Percentiles rank a stretch among this genome's conserved stretches.
phyloP scores from a whole-genome alignment of 75 land plant species.

The Pseudotsuga menziesii region DNA sequence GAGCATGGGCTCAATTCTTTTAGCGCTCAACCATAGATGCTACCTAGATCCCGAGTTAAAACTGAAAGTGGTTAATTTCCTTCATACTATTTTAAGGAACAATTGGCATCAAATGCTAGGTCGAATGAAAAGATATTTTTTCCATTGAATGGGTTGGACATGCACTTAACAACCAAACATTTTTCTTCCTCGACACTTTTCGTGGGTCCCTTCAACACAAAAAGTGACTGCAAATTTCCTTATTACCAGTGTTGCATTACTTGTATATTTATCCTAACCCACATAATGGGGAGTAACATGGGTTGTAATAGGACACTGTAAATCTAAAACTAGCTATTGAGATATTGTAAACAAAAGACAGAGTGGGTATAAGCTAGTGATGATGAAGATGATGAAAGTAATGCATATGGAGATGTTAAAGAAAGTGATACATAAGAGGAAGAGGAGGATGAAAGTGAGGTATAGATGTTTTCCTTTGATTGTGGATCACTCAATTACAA shows the following conservation, averaged over 20 bases:
- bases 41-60: background rate
- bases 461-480: constrained; percentile 19
- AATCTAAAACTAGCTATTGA: too few species aligned
- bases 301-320: too few species aligned
- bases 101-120: constrained; percentile 89
- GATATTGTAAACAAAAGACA: too few species aligned
- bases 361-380: constrained; percentile 64
- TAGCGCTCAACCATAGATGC: background rate
- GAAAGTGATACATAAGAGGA: constrained; percentile 41
- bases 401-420: constrained; percentile 48
- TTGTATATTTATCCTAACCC: too few species aligned
- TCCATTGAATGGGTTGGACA: constrained; percentile 91
- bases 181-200: constrained; percentile 79
- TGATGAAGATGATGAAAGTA: constrained; percentile 45
- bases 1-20: background rate
- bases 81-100: constrained; percentile 82
- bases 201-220: constrained; percentile 95
- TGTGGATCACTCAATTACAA: background rate
- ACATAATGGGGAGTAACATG: too few species aligned
- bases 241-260: too few species aligned
- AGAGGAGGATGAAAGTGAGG: constrained; percentile 34
- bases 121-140: constrained; percentile 71
- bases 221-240: too few species aligned
- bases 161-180: constrained; percentile 76
- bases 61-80: constrained; percentile 49